Base-by-base conservation (phyloP, 306 rosid genomes). In the Begonia masoniana region DNA sequence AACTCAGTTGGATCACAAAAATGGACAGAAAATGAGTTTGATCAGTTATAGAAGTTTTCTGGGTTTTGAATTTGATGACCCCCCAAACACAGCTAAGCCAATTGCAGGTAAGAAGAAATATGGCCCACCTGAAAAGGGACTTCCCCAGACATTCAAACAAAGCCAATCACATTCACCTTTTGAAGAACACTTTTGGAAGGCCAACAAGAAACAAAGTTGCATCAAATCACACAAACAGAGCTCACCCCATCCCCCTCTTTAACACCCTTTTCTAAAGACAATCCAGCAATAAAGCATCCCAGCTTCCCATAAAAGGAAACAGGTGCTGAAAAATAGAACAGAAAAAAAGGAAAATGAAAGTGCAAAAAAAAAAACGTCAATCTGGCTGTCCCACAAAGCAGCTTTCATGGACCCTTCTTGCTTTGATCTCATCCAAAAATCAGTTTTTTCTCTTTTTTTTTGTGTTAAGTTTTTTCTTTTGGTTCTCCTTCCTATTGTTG, bases 81-180 rank as follows among this genome's bases (percentile, higher is more conserved):
- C 24, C 24, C 2, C 24, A 3, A 74, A 68, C 61, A 63, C 55
- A 64, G 65, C 55, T 11, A 54, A 17, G 19, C 19, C 19, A 17
- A 17, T 17, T 17, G 19, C 19, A 17, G 12, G 12, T 43, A 54
- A 67, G 62, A 57, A 71, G 68, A 43, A 43, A 49, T 51, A 64
- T 4, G 79, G 84, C 55, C 78, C 77, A 15, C 73, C 66, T 45
- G 19, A 50, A 62, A 61, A 72, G 63, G 60, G 54, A 62, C 43
- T 42, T 41, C 71, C 61, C 39, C 39, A 76, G 66, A 73, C 76
- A 76, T 73, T 81, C 63, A 77, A 73, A 65, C 88, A 74, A 77
- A 75, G 71, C 62, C 55, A 76, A 47, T 79, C 76, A 66, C 59
- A 60, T 24, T 67, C 65, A 71, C 62, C 79, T 75, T 65, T 60